phyloP scores from a whole-genome alignment of 1,139 yeast species.

The Scheffersomyces lignicola region DNA sequence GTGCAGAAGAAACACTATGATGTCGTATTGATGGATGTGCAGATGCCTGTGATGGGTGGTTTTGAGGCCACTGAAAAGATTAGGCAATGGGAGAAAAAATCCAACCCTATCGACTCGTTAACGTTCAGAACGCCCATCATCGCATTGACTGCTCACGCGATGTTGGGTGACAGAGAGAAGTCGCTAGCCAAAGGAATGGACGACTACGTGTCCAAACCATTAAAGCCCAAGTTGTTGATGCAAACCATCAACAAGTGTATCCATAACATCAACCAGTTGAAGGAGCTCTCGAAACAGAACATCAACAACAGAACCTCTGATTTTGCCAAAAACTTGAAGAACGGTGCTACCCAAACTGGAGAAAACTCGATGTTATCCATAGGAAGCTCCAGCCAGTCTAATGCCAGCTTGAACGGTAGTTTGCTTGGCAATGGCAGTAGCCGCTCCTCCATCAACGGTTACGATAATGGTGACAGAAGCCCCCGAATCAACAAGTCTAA shows the following conservation, averaged over 20 bases:
- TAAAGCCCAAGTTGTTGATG: slow-evolving; percentile 77
- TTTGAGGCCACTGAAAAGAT: slow-evolving; percentile 87
- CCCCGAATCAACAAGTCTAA: slow-evolving; percentile 27
- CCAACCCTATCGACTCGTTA: slow-evolving; percentile 68
- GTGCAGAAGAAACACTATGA: slow-evolving; percentile 67
- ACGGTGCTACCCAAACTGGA: slow-evolving; percentile 28
- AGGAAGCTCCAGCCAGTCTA: slow-evolving; percentile 16
- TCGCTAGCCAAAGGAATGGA: slow-evolving; percentile 90
- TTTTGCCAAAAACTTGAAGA: slow-evolving; percentile 49
- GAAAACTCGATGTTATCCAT: slow-evolving; percentile 20
- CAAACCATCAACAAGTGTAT: slow-evolving; percentile 85
- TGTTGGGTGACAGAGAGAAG: slow-evolving; percentile 86
- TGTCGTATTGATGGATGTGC: slow-evolving; percentile 89
- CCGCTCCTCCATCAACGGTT: slow-evolving; percentile 11
- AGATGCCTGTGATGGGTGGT: slow-evolving; percentile 95
- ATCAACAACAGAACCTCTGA: slow-evolving; percentile 47
- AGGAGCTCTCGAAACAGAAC: slow-evolving; percentile 53
- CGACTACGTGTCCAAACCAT: slow-evolving; percentile 82
- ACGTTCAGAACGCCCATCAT: slow-evolving; percentile 77
- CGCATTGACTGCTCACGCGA: slow-evolving; percentile 89
- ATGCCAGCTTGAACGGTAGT: not conserved
- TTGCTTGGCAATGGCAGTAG: slow-evolving; percentile 3
- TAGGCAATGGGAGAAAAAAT: slow-evolving; percentile 83
- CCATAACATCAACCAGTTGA: slow-evolving; percentile 61
- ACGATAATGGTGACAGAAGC: slow-evolving; percentile 15